These are phyloP conservation scores for Wickerhamia fluorescens DNA, from an alignment of 805 yeast species.

Conservation along the genomic window DNA sequence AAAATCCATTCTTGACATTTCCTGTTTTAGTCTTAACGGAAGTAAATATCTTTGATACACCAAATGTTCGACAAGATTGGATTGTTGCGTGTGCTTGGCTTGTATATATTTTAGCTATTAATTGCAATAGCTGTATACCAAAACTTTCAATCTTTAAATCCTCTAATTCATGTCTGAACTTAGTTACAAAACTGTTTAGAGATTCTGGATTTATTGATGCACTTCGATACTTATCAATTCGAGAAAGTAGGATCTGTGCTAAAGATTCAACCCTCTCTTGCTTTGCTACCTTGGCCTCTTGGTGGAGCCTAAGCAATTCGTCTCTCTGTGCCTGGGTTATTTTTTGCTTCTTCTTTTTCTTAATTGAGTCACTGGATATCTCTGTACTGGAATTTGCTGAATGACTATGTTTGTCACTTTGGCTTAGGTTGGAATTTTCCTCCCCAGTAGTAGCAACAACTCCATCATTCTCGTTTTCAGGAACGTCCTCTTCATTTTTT, in stretches of 20 bases:
- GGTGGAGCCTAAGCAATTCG: conserved; percentile 43
- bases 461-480: conserved; percentile 3
- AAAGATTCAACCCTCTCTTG: conserved; percentile 45
- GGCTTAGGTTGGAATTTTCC: conserved; percentile 2
- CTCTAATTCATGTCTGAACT: conserved; percentile 58
- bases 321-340: conserved; percentile 37
- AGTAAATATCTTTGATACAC: conserved; percentile 78
- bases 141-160: conserved; percentile 90
- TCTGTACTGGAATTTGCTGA: conserved; percentile 1
- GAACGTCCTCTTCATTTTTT: conserved; percentile 9
- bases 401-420: conserved; percentile 4
- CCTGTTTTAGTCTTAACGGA: conserved; percentile 79
- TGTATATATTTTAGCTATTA: conserved; percentile 75
- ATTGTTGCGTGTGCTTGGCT: conserved; percentile 68
- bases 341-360: conserved; percentile 25
- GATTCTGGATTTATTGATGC: conserved; percentile 60
- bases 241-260: conserved; percentile 39
- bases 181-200: conserved; percentile 44
- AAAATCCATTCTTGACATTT: conserved; percentile 75
- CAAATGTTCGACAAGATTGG: conserved; percentile 73
- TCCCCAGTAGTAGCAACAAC: conserved; percentile 3
- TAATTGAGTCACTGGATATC: conserved; percentile 15
- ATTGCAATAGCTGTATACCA: conserved; percentile 79
- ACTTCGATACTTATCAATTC: conserved; percentile 45
- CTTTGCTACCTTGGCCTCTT: conserved; percentile 46